Percentiles rank a stretch among this genome's conserved stretches.
Evolutionary conservation across 1,139 yeast species (phyloP).

Genomic region (Taphrina wiesneri): DNA sequence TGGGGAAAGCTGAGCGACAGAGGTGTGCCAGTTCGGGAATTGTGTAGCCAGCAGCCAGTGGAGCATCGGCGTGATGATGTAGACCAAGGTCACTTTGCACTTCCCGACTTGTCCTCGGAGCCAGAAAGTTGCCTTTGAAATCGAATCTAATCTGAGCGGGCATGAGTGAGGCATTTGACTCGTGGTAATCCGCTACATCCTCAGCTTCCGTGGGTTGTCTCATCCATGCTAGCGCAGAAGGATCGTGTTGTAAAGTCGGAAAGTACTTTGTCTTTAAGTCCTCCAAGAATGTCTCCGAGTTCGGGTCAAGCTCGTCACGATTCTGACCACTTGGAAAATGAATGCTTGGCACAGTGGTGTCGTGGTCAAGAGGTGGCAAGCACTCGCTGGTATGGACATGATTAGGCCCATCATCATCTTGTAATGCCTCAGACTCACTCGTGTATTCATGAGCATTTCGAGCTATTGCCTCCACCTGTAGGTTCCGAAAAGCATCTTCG

Average conservation of each 20-base stretch:
- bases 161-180: slow-evolving; percentile 44
- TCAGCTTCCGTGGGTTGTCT: slow-evolving; percentile 52
- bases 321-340: not conserved
- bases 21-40: slow-evolving; percentile 76
- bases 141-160: slow-evolving; percentile 73
- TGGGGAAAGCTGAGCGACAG: slow-evolving; percentile 73
- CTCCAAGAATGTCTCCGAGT: slow-evolving; percentile 54
- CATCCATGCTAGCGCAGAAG: slow-evolving; percentile 90
- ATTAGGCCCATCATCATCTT: not conserved
- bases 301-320: slow-evolving; percentile 23
- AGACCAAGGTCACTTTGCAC: slow-evolving; percentile 67
- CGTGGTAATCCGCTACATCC: slow-evolving; percentile 44
- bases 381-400: slow-evolving; percentile 2
- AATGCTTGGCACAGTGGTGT: not conserved
- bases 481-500: too few species aligned
- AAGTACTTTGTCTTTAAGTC: slow-evolving; percentile 81
- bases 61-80: slow-evolving; percentile 88
- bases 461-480: not conserved
- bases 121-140: slow-evolving; percentile 74
- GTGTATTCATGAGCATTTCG: slow-evolving; percentile 7
- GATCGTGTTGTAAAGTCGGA: slow-evolving; percentile 84
- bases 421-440: slow-evolving; percentile 4
- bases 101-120: slow-evolving; percentile 51
- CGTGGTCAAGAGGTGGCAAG: not conserved
- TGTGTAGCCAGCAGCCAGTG: slow-evolving; percentile 85